Percentiles rank a stretch among this genome's conserved stretches.
Evolutionary conservation across 2,329 filamentous ascomycete species (phyloP).

Genomic region (Epichloe uncinata): DNA sequence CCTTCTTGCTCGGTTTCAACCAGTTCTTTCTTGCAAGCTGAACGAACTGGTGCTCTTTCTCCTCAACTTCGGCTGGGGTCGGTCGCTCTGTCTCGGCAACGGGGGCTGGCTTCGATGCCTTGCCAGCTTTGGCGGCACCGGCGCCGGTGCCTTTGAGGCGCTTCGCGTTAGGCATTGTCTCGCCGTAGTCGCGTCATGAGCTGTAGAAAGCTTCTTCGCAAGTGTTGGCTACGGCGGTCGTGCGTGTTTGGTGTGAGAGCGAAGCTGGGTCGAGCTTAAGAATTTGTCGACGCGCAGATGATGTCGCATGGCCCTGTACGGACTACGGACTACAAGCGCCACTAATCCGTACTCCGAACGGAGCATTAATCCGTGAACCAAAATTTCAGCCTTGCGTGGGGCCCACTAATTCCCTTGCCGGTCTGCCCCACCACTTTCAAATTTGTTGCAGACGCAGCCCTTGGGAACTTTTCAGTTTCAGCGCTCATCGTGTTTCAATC

Average conservation of each 20-base stretch:
- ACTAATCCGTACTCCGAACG: not conserved
- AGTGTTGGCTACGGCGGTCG: not conserved
- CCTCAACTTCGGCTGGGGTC: constrained; percentile 54
- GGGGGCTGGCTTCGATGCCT: constrained; percentile 23
- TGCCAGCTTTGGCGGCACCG: constrained; percentile 19
- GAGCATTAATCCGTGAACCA: not conserved
- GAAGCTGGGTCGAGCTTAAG: not conserved
- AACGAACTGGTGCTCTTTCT: constrained; percentile 59
- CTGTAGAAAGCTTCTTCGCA: not conserved
- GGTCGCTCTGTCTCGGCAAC: constrained; percentile 27
- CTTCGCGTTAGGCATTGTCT: constrained; percentile 44
- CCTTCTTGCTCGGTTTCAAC: constrained; percentile 52
- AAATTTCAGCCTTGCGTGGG: constrained; percentile 13
- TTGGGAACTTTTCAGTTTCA: not conserved
- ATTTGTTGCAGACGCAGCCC: no score
- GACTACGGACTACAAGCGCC: not conserved
- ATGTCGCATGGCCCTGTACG: not conserved
- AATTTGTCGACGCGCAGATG: not conserved
- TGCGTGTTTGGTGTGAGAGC: not conserved
- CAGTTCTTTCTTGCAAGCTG: constrained; percentile 75
- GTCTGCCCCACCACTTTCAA: not conserved
- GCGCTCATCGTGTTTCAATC: not conserved
- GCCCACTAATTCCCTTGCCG: constrained; percentile 4
- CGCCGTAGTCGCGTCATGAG: constrained; percentile 2
- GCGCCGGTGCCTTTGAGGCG: constrained; percentile 41